phyloP scores from a whole-genome alignment of 2,329 filamentous ascomycete species.

The Pestalotiopsis sp. region DNA sequence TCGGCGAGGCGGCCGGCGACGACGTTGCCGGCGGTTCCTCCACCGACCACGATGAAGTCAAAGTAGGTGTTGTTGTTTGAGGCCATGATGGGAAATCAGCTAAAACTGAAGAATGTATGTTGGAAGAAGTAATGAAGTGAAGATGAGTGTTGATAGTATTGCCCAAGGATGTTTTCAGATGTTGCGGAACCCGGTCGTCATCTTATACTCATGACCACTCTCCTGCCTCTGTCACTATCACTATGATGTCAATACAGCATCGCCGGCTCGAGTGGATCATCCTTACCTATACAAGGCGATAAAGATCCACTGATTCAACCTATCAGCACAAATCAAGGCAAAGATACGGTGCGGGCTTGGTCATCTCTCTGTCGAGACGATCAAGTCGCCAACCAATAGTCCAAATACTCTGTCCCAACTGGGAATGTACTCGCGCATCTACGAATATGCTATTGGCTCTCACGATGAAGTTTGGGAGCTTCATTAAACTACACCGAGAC shows the following conservation, averaged over 20 bases:
- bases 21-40: conserved; percentile 49
- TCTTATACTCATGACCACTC: background rate
- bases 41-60: conserved; percentile 33
- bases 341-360: no score
- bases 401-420: no score
- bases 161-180: no score
- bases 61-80: conserved; percentile 20
- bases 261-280: background rate
- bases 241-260: background rate
- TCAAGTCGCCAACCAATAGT: background rate
- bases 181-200: background rate
- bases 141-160: background rate
- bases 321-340: background rate
- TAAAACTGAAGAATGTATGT: background rate
- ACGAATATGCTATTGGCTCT: no score
- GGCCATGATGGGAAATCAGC: background rate
- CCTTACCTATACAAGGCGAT: background rate
- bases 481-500: no score
- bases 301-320: background rate
- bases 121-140: background rate
- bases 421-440: no score
- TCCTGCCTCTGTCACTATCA: background rate
- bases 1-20: conserved; percentile 56
- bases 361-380: no score
- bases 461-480: no score